Evolutionary conservation across 2,329 filamentous ascomycete genomes (phyloP).

Genomic region (Thyridium curvatum): DNA sequence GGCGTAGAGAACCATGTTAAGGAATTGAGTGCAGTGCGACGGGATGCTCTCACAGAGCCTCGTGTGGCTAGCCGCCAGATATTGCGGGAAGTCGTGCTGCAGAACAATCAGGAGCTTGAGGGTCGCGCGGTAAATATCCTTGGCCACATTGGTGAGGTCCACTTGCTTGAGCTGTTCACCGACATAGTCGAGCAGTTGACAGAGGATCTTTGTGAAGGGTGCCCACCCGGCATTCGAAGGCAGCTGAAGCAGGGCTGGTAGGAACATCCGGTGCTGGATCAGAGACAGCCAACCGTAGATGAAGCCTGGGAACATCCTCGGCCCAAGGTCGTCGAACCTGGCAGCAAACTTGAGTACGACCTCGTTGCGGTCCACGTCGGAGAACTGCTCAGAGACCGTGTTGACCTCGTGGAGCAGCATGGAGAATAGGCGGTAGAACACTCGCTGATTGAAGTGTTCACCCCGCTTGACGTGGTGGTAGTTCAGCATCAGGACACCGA

Average conservation of each 20-base stretch:
- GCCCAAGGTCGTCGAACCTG: constrained; percentile 68
- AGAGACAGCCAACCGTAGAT: constrained; percentile 79
- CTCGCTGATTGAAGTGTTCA: constrained; percentile 77
- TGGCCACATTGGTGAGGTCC: constrained; percentile 62
- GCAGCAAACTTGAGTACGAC: constrained; percentile 67
- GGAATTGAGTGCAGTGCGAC: constrained; percentile 76
- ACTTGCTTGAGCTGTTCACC: constrained; percentile 73
- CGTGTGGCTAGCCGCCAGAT: constrained; percentile 80
- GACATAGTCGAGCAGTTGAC: constrained; percentile 65
- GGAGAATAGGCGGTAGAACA: constrained; percentile 88
- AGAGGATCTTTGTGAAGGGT: constrained; percentile 66
- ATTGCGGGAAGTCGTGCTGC: constrained; percentile 93
- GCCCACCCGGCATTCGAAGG: constrained; percentile 68
- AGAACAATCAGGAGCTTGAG: constrained; percentile 78
- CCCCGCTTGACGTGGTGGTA: constrained; percentile 77
- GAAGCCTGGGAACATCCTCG: constrained; percentile 73
- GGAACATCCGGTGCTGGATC: constrained; percentile 76
- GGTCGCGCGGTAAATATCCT: constrained; percentile 78
- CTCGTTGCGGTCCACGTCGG: constrained; percentile 56
- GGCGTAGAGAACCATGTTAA: constrained; percentile 82
- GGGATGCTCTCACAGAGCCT: constrained; percentile 77
- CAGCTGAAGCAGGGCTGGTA: constrained; percentile 69
- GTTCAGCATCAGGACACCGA: constrained; percentile 77
- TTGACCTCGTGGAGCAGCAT: constrained; percentile 69
- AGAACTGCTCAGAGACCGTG: constrained; percentile 47